Evolutionary conservation across 345 rosid genomes (phyloP).

Genomic region (Citrus sp.): DNA sequence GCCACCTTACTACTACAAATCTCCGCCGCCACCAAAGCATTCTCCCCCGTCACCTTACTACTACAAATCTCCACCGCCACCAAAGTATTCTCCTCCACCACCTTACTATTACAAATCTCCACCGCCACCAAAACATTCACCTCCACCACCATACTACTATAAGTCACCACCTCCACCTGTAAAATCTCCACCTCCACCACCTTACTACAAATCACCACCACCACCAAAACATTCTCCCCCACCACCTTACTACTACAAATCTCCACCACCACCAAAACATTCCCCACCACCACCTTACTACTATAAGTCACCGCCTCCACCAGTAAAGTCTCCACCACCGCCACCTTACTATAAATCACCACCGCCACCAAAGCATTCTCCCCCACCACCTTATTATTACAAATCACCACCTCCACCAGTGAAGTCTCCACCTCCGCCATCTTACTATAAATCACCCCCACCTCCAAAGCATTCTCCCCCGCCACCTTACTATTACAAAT

Average conservation of each 20-base stretch:
- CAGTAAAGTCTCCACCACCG: fast-evolving
- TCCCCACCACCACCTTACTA: too few relatives aligned
- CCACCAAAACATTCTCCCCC: too few relatives aligned
- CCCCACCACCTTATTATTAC: background rate
- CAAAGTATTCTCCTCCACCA: background rate
- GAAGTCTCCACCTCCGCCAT: background rate
- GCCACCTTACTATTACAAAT: background rate
- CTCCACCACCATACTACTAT: background rate
- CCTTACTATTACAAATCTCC: too few relatives aligned
- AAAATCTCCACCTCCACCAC: background rate
- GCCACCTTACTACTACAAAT: background rate
- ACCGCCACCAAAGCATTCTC: background rate
- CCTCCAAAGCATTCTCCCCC: background rate
- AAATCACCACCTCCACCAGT: background rate
- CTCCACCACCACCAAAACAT: too few relatives aligned
- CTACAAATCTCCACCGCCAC: background rate
- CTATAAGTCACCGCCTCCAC: background rate
- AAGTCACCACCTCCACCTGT: background rate
- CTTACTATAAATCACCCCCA: background rate
- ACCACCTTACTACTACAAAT: too few relatives aligned
- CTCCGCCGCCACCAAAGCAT: background rate
- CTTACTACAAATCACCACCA: too few relatives aligned
- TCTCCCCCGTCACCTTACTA: background rate
- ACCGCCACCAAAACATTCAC: too few relatives aligned
- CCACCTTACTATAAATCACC: conserved; percentile 12